Base-by-base conservation (phyloP, 1,284 basidiomycete species). In the Xerocomus minutiporus region DNA sequence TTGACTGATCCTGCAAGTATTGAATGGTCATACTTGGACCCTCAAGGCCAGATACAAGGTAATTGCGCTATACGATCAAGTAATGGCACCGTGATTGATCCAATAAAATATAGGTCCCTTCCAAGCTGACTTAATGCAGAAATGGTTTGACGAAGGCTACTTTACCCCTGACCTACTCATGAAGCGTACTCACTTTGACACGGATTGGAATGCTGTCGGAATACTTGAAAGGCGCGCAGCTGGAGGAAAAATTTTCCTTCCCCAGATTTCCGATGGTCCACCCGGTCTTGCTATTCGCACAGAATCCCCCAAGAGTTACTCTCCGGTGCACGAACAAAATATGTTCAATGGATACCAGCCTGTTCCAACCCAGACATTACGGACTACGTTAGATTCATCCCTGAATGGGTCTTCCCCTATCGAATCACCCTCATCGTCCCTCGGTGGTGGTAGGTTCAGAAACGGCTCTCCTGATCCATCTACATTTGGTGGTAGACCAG, bases 11-110 rank as follows among this genome's bases (percentile, higher is more conserved):
- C 85, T n/a, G 79, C 82, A 23, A 78, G 74, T 51, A 72, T 94
- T 39, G 84, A 92, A 64, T 97, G 94, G 94, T 88, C 84, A 35
- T 97, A 97, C 71, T 81, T 93, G 50, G 94, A 97, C 69, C 93
- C 91, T 13, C 83, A 86, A 57, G 93, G 93, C 31, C 83, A 89
- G 58, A 75, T 95, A 45, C 94, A 97, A 81, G 94, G 93, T 84
- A 60, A 60, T 74, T 57, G 5, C 32, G 25, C 39, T 25, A 29
- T 13, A n/a, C 4, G 13, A 26, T 51, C 13, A 25, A 17, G 28
- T 28, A 32, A 34, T 38, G 12, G 36, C 47, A 15, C 46, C 5
- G 9, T 50, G 47, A 34, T 41, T 39, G 53, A 57, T 59, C 26
- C 47, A 55, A 48, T 58, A 48, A 45, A 58, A 52, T 56, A 2